Evolutionary conservation across 805 yeast species (phyloP).

Genomic region (Ogataea glucozyma): DNA sequence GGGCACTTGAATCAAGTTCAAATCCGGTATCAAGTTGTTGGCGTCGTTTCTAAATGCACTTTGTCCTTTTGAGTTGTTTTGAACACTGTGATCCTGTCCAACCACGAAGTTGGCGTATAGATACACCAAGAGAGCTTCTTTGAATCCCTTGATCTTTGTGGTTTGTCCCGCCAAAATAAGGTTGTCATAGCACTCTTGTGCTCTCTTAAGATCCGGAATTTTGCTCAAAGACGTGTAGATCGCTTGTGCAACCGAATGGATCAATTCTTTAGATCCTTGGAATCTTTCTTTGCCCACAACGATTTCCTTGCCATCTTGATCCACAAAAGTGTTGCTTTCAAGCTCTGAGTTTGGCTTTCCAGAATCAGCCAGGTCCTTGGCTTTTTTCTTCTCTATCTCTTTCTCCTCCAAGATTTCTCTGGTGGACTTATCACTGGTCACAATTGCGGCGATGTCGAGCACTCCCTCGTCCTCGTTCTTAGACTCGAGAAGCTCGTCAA

Average conservation of each 20-base stretch:
- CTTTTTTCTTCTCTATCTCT: constrained; percentile 25
- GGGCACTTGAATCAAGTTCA: constrained; percentile 65
- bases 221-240: constrained; percentile 54
- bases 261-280: constrained; percentile 67
- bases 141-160: constrained; percentile 70
- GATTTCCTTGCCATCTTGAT: constrained; percentile 54
- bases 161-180: constrained; percentile 80
- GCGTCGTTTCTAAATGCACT: constrained; percentile 34
- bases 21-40: constrained; percentile 26
- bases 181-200: constrained; percentile 85
- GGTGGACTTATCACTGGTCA: constrained; percentile 68
- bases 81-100: constrained; percentile 20
- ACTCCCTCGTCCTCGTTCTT: constrained; percentile 63
- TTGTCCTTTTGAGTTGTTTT: constrained; percentile 21
- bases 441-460: constrained; percentile 86
- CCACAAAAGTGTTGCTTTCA: constrained; percentile 71
- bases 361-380: constrained; percentile 12
- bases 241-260: constrained; percentile 53
- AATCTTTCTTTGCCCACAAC: constrained; percentile 88
- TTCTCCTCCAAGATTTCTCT: constrained; percentile 44
- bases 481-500: constrained; percentile 43
- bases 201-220: constrained; percentile 61
- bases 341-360: constrained; percentile 59
- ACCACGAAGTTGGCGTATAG: constrained; percentile 38
- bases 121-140: constrained; percentile 62